Evolutionary conservation across 2,329 filamentous ascomycete genomes (phyloP), one percentile per base, ranked within the genome.

Genomic region (Aspergillus bombycis): DNA sequence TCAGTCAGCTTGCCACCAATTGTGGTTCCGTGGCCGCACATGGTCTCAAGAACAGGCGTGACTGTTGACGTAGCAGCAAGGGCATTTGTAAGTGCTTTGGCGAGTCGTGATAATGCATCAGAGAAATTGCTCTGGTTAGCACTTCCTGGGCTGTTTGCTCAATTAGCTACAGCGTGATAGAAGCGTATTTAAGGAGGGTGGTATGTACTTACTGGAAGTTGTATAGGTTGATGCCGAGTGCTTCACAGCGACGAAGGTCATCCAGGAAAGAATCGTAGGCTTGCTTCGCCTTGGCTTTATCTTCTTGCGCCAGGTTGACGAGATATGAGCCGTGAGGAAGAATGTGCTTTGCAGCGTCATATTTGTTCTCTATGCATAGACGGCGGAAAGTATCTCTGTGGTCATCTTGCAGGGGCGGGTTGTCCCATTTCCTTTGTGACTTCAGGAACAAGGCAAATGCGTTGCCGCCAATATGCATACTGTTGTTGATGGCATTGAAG

Each of bases 291-390:
- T 96, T 96, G 45, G 84, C 85, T 30, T 86, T 77, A 72, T 98
- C 94, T 5, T 88, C 85, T 73, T 97, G 93, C 0, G 95, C 95
- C 7, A 99, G 87, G 75, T 99, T 99, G 73, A 99, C 93, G 9
- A 99, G 89, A 77, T 99, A 99, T 1, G 92, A 96, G 38, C 95
- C 95, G 75, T 99, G 95, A 0, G 95, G 95, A 1, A 99, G 88
- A 72, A 93, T 87, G 79, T 92, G 89, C 74, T 87, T 86, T 62
- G 83, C 83, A 8, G 88, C 86, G 72, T 92, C 88, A 77, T 94
- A 97, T 57, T 82, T 81, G 75, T 94, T 88, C 57, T 89, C 81
- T 57, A 86, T 82, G 74, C 92, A 92, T 36, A 88, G 81, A 50
- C 84, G 83, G 61, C 86, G 86, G 80, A 98, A 99, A 45, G 88